Evolutionary conservation across 352 stramenopile species (phyloP).

Genomic region (Globisporangium carolinianum): DNA sequence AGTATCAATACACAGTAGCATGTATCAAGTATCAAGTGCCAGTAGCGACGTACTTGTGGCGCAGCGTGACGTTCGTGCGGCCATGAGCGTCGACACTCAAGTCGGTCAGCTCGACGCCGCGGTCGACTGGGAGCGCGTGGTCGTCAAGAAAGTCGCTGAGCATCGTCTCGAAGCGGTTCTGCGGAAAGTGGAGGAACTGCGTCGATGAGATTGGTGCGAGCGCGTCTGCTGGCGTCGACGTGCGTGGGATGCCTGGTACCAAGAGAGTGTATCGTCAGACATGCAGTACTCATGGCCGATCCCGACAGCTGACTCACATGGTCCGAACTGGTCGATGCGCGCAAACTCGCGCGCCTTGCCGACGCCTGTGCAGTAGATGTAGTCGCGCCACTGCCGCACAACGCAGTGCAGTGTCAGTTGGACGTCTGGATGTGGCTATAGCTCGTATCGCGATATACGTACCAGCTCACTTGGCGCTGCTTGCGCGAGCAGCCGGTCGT

Average conservation of each 20-base stretch:
- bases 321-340: constrained; percentile 74
- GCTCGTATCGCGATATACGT: neutral
- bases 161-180: constrained; percentile 76
- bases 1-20: too few species aligned
- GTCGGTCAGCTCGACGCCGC: constrained; percentile 46
- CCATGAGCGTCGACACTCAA: constrained; percentile 17
- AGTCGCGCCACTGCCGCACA: constrained; percentile 68
- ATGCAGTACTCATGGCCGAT: too few species aligned
- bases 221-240: constrained; percentile 5
- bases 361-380: constrained; percentile 76
- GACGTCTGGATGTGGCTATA: neutral
- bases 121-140: constrained; percentile 40
- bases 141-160: constrained; percentile 46
- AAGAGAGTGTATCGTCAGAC: neutral
- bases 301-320: constrained; percentile 19
- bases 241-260: constrained; percentile 37
- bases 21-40: too few species aligned
- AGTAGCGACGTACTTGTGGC: constrained; percentile 34
- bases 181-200: constrained; percentile 80
- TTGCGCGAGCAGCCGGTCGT: constrained; percentile 55
- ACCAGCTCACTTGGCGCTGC: constrained; percentile 61
- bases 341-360: constrained; percentile 62
- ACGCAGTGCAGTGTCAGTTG: neutral
- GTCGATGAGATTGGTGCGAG: constrained; percentile 53
- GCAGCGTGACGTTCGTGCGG: constrained; percentile 25